Conservation (phyloP, 2,329 filamentous ascomycete species). For the Harringtonia aguacate region DNA sequence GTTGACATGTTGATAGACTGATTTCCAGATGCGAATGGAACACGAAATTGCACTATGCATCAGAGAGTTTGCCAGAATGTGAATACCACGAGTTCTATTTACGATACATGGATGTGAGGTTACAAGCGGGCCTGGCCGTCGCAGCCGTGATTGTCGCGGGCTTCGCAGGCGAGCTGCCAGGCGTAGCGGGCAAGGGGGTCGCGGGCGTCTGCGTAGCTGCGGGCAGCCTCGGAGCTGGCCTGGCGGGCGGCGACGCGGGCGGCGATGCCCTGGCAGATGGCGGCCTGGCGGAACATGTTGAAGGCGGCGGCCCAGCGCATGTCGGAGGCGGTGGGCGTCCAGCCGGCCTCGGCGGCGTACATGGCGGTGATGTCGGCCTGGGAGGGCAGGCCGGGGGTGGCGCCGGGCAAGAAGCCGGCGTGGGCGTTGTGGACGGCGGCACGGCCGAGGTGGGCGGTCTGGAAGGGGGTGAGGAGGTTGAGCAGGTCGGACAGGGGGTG, state of each 20-base stretch:
- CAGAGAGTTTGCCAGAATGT: too few relatives aligned
- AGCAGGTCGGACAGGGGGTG: conserved; percentile 86
- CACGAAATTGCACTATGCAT: neutral
- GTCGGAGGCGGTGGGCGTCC: conserved; percentile 40
- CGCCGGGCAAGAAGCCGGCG: conserved; percentile 48
- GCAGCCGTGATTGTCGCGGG: conserved; percentile 9
- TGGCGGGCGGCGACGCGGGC: conserved; percentile 76
- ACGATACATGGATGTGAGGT: too few relatives aligned
- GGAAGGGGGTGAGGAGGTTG: conserved; percentile 56
- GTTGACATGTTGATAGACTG: too few relatives aligned
- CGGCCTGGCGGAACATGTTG: conserved; percentile 48
- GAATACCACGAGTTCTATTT: neutral
- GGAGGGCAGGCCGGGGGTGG: conserved; percentile 45
- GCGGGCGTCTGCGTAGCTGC: conserved; percentile 58
- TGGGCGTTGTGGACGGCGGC: conserved; percentile 19
- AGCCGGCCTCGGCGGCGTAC: conserved; percentile 36
- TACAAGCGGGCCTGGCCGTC: neutral
- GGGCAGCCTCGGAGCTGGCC: conserved; percentile 78
- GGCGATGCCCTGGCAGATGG: conserved; percentile 78
- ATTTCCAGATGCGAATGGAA: neutral
- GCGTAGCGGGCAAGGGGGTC: conserved; percentile 65
- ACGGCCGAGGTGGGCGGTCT: conserved; percentile 23
- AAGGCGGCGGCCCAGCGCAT: conserved; percentile 53
- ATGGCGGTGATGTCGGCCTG: conserved; percentile 22
- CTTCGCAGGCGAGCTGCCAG: conserved; percentile 57